Conservation (phyloP, 2,329 filamentous ascomycete species). For the Fonsecaea erecta region DNA sequence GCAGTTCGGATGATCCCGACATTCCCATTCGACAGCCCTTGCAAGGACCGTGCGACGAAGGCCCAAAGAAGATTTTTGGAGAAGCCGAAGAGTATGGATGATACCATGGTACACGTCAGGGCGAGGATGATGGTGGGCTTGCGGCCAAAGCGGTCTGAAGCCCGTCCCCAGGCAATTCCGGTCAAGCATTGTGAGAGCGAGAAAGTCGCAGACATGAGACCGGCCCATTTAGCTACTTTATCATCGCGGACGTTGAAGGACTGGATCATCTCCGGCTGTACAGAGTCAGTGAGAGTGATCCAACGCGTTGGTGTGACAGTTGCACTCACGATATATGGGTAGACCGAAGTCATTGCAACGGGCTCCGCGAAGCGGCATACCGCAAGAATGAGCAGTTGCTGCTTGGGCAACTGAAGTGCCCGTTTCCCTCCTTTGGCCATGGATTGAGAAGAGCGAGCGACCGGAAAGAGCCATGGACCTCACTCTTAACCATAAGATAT, state of each 20-base stretch:
- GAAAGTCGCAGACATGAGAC: conserved; percentile 72
- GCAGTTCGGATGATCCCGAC: conserved; percentile 91
- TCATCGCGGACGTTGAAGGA: conserved; percentile 73
- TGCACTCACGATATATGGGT: conserved; percentile 59
- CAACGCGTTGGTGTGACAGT: not conserved
- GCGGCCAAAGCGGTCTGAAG: conserved; percentile 77
- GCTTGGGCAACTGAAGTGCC: conserved; percentile 69
- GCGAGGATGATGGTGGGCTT: conserved; percentile 80
- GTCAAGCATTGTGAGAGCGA: conserved; percentile 73
- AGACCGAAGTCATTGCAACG: conserved; percentile 69
- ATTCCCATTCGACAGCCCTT: conserved; percentile 86
- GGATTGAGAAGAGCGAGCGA: conserved; percentile 12
- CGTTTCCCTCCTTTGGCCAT: conserved; percentile 32
- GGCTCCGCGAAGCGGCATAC: conserved; percentile 80
- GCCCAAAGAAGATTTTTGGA: conserved; percentile 80
- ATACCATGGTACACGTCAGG: conserved; percentile 77
- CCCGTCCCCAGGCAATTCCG: conserved; percentile 74
- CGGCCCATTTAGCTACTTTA: conserved; percentile 80
- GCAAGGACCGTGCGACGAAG: conserved; percentile 74
- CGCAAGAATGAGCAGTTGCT: conserved; percentile 78
- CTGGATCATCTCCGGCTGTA: conserved; percentile 78
- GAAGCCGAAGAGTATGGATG: conserved; percentile 82
- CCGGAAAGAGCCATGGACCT: conserved; percentile 25
- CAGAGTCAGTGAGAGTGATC: conserved; percentile 31
- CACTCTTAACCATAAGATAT: not conserved